A percentile compares a stretch with the other conserved stretches of the same genome.
Evolutionary conservation across 345 rosid genomes (phyloP).

Genomic region (Mallotus nudiflorus): DNA sequence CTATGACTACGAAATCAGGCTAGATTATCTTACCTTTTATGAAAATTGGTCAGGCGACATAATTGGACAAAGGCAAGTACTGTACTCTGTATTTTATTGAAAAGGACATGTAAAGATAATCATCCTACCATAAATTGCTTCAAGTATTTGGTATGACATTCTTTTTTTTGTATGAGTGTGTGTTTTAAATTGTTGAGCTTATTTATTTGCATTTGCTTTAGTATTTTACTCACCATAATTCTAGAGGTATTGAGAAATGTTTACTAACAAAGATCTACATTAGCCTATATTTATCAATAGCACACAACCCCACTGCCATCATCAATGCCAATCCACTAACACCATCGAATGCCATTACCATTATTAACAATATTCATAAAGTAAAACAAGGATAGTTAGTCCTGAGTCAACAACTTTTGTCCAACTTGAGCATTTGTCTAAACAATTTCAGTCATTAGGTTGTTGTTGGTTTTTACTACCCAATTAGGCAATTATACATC

Average conservation of each 20-base stretch:
- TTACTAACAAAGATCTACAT: no score
- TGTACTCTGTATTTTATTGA: constrained; percentile 54
- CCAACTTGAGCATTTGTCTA: no score
- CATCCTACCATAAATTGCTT: constrained; percentile 50
- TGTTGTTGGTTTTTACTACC: no score
- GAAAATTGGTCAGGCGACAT: constrained; percentile 48
- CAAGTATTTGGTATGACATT: constrained; percentile 62
- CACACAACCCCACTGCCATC: no score
- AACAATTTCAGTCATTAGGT: no score
- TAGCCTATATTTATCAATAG: no score
- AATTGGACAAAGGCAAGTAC: constrained; percentile 71
- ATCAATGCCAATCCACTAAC: no score
- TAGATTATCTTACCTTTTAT: constrained; percentile 39
- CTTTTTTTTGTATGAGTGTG: background rate
- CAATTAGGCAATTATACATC: no score
- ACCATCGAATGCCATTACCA: no score
- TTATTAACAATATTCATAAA: no score
- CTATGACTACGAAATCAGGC: constrained; percentile 44
- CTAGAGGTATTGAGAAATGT: background rate
- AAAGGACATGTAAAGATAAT: constrained; percentile 49
- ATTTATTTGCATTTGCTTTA: background rate
- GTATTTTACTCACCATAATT: background rate
- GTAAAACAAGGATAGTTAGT: no score
- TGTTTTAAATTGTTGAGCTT: background rate
- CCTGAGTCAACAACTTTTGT: no score